Conservation (phyloP, 2,329 filamentous ascomycete species). For the Elsinoe necatrix region DNA sequence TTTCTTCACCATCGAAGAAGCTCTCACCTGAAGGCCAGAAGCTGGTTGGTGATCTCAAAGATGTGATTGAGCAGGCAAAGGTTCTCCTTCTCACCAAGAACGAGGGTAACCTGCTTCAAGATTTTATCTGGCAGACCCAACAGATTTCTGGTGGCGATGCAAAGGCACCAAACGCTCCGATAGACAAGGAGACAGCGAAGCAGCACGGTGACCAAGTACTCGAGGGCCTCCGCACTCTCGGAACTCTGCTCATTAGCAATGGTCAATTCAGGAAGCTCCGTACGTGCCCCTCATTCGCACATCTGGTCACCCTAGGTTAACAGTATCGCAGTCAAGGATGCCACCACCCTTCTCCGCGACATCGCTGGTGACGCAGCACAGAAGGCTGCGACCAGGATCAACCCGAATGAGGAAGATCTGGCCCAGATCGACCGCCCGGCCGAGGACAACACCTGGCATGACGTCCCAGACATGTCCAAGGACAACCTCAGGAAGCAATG, state of each 20-base stretch:
- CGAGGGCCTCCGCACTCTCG: slow-evolving; percentile 78
- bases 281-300: slow-evolving; percentile 42
- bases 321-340: slow-evolving; percentile 57
- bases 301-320: slow-evolving; percentile 18
- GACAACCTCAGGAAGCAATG: slow-evolving; percentile 60
- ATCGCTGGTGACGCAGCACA: slow-evolving; percentile 84
- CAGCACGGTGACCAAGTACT: slow-evolving; percentile 77
- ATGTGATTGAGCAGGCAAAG: slow-evolving; percentile 79
- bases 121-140: slow-evolving; percentile 93
- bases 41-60: slow-evolving; percentile 68
- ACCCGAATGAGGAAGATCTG: slow-evolving; percentile 69
- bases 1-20: slow-evolving; percentile 62
- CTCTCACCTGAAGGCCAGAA: slow-evolving; percentile 73
- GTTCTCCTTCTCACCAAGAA: slow-evolving; percentile 85
- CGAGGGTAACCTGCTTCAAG: slow-evolving; percentile 84
- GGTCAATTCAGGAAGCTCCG: slow-evolving; percentile 89
- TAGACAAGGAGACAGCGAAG: slow-evolving; percentile 68
- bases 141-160: slow-evolving; percentile 59
- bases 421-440: slow-evolving; percentile 73
- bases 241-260: slow-evolving; percentile 84
- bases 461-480: slow-evolving; percentile 67
- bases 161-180: slow-evolving; percentile 53
- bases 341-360: slow-evolving; percentile 70
- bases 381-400: slow-evolving; percentile 65
- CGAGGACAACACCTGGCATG: slow-evolving; percentile 88